Evolutionary conservation across 2,329 filamentous ascomycete species (phyloP).

Genomic region (Berkeleyomyces rouxiae): DNA sequence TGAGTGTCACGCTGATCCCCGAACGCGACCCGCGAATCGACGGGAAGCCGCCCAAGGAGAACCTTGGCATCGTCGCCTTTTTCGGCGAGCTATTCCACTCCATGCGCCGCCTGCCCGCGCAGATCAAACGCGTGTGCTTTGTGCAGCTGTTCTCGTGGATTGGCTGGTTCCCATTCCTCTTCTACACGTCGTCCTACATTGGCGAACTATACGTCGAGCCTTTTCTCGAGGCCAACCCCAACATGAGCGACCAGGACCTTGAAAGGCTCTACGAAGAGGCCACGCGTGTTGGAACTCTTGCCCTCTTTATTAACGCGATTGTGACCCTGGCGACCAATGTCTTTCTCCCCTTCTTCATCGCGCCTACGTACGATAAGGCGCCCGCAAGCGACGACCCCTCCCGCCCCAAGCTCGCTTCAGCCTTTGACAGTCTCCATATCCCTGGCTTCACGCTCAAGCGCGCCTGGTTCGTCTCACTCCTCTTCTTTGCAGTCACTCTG

Average conservation of each 20-base stretch:
- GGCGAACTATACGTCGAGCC: conserved; percentile 85
- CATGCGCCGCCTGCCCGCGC: conserved; percentile 61
- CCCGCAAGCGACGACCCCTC: conserved; percentile 3
- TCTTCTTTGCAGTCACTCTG: conserved; percentile 73
- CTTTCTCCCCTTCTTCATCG: conserved; percentile 69
- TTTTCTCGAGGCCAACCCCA: conserved; percentile 56
- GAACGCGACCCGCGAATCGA: conserved; percentile 56
- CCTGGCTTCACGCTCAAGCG: conserved; percentile 73
- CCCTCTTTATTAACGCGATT: conserved; percentile 73
- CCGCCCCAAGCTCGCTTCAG: conserved; percentile 20
- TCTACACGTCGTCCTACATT: conserved; percentile 89
- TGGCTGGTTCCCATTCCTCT: conserved; percentile 88
- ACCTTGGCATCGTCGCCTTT: conserved; percentile 56
- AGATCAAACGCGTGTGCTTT: conserved; percentile 66
- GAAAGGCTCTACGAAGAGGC: conserved; percentile 68
- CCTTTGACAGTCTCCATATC: conserved; percentile 51
- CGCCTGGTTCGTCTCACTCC: conserved; percentile 68
- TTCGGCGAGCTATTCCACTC: conserved; percentile 64
- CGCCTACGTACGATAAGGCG: conserved; percentile 51
- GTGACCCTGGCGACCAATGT: conserved; percentile 71
- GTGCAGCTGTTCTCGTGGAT: conserved; percentile 83
- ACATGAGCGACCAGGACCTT: conserved; percentile 61
- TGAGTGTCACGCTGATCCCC: conserved; percentile 52
- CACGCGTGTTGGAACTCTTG: conserved; percentile 76
- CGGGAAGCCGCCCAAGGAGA: conserved; percentile 24